phyloP scores from a whole-genome alignment of 768 basidiomycete genomes.

The Leccinum incarnatum region DNA sequence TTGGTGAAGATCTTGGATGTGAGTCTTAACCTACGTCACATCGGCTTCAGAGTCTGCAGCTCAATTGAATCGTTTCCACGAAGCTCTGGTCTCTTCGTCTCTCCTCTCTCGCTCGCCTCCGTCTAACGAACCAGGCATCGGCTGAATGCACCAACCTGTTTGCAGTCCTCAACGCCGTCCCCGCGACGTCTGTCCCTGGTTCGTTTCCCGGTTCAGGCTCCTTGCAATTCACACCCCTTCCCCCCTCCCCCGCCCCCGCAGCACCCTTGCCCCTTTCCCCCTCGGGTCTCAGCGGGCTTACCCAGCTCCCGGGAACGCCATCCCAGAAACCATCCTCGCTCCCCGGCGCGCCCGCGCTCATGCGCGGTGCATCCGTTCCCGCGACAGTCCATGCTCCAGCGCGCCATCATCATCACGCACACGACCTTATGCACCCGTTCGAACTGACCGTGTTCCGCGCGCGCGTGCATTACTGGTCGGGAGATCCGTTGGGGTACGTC shows the following conservation, averaged over 20 bases:
- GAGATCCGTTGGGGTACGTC: slow-evolving; percentile 76
- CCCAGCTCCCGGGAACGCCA: slow-evolving; percentile 26
- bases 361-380: not conserved
- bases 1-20: slow-evolving; percentile 63
- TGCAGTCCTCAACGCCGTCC: slow-evolving; percentile 59
- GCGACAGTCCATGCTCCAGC: slow-evolving; percentile 24
- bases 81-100: slow-evolving; percentile 86
- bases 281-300: slow-evolving; percentile 16
- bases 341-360: not conserved
- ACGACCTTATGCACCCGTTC: slow-evolving; percentile 37
- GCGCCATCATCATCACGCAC: not conserved
- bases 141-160: slow-evolving; percentile 84
- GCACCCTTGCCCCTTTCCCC: slow-evolving; percentile 19
- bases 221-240: slow-evolving; percentile 21
- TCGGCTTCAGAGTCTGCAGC: not conserved
- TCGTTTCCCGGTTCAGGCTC: slow-evolving; percentile 46
- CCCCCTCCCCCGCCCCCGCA: slow-evolving; percentile 32
- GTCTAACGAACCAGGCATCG: slow-evolving; percentile 83
- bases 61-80: slow-evolving; percentile 2
- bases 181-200: slow-evolving; percentile 48
- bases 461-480: slow-evolving; percentile 77
- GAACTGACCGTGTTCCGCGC: slow-evolving; percentile 67
- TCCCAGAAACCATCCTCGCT: slow-evolving; percentile 16
- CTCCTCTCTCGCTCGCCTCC: slow-evolving; percentile 72
- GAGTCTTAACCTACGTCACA: slow-evolving; percentile 28